Evolutionary conservation across 345 rosid species (phyloP).

Genomic region (Crucihimalaya himalaica): DNA sequence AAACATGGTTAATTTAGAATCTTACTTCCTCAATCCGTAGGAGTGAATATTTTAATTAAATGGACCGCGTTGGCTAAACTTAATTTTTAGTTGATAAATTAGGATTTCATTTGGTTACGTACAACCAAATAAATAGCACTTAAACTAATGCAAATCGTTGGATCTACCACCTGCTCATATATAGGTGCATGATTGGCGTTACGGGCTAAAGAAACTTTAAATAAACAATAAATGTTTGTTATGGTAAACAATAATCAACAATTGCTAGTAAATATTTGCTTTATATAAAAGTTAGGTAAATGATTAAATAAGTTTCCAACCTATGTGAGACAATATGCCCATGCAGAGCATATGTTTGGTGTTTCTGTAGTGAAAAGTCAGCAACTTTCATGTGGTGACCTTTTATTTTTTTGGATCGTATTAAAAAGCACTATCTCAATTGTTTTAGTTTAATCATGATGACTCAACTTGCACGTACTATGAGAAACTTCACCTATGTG

Average conservation of each 20-base stretch:
- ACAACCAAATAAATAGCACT: too few species aligned
- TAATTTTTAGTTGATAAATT: background rate
- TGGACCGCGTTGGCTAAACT: background rate
- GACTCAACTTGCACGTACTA: background rate
- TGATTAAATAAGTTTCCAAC: background rate
- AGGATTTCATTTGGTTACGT: background rate
- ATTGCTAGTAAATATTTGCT: background rate
- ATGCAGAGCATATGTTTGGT: background rate
- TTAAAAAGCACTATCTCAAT: background rate
- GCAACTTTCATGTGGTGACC: constrained; percentile 2
- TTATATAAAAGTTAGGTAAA: constrained; percentile 1
- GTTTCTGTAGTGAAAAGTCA: background rate
- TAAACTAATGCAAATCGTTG: background rate
- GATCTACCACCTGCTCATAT: background rate
- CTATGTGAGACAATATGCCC: background rate
- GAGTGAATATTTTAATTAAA: background rate
- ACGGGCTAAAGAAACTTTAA: background rate
- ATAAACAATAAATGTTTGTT: background rate
- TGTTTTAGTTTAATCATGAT: background rate
- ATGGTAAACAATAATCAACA: background rate
- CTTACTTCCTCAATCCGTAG: background rate
- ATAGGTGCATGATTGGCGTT: background rate
- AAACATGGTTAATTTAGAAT: background rate
- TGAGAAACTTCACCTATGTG: background rate
- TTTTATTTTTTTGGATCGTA: background rate